Conservation (phyloP, 305 asterid genomes). For the Withania somnifera region DNA sequence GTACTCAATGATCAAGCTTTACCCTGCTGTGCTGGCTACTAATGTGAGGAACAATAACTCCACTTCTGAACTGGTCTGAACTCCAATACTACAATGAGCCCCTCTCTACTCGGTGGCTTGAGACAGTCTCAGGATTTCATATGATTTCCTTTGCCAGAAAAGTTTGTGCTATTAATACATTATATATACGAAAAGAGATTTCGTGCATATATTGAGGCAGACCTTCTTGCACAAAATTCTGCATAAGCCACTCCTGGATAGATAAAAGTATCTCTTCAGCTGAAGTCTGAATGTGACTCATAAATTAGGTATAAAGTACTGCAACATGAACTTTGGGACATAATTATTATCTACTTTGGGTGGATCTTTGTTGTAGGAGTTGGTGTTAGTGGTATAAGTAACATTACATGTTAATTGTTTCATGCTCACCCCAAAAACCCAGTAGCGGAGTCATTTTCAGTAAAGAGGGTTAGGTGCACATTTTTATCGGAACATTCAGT, state of each 20-base stretch:
- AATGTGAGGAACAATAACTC: too few species aligned
- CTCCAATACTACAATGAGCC: too few species aligned
- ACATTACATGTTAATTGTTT: too few species aligned
- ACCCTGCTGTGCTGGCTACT: too few species aligned
- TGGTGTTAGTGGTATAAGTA: too few species aligned
- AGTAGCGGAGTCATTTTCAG: too few species aligned
- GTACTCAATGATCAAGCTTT: too few species aligned
- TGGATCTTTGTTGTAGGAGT: background rate
- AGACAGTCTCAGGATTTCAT: background rate
- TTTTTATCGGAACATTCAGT: too few species aligned
- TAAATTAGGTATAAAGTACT: background rate
- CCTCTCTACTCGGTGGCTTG: background rate
- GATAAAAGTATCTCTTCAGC: background rate
- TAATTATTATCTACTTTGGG: background rate
- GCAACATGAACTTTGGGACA: background rate
- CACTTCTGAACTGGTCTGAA: too few species aligned
- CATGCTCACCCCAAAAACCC: too few species aligned
- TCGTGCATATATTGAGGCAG: background rate
- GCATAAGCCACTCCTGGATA: background rate
- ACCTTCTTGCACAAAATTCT: background rate
- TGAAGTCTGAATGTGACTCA: background rate
- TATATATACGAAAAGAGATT: background rate
- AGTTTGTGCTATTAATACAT: background rate
- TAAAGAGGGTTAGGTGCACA: too few species aligned
- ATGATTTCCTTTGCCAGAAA: background rate